Evolutionary conservation across 495 filamentous ascomycete species (phyloP), one percentile per base, ranked within the genome.

Genomic region (Lophium mytilinum): DNA sequence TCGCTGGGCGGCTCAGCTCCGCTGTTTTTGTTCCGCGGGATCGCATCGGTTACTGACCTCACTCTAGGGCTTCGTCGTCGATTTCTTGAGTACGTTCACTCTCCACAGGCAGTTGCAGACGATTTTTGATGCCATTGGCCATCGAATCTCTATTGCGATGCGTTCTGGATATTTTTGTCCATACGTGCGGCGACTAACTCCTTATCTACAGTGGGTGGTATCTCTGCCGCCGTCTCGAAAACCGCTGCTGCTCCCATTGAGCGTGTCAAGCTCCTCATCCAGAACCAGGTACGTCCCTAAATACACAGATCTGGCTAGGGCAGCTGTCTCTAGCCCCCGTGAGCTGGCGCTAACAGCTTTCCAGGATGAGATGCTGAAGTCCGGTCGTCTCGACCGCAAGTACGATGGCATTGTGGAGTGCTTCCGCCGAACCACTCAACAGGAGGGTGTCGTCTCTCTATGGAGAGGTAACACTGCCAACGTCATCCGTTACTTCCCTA

Each of bases 401-500:
- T 98, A 96, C 82, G 76, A 79, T 73, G 93, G 93, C 76, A 96
- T 98, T 73, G 69, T 50, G 43, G 94, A 98, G 73, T 97, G 93
- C 83, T 98, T 98, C 84, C 72, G 74, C 56, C 88, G 93, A 74
- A 97, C 94, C 65, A 82, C 80, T 64, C 80, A 80, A 66, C 76
- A 85, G 57, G 93, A 98, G 80, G 86, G 86, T 75, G 70, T 83
- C 60, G 82, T 89, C 69, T 88, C 93, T 53, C 81, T 98, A 65
- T 98, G 93, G 93, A 82, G 93, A 83, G 93, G 93, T 78, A 98
- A 98, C 87, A 98, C 93, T 71, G 93, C 93, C 88, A 98, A 98
- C 85, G 93, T 98, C 77, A 95, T 98, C 81, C 94, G 93, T 85
- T 98, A 98, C 83, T 98, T 98, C 89, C 93, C 93, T 63, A 98